Base-by-base conservation (phyloP, 2,329 filamentous ascomycete species). In the Alternaria longipes region DNA sequence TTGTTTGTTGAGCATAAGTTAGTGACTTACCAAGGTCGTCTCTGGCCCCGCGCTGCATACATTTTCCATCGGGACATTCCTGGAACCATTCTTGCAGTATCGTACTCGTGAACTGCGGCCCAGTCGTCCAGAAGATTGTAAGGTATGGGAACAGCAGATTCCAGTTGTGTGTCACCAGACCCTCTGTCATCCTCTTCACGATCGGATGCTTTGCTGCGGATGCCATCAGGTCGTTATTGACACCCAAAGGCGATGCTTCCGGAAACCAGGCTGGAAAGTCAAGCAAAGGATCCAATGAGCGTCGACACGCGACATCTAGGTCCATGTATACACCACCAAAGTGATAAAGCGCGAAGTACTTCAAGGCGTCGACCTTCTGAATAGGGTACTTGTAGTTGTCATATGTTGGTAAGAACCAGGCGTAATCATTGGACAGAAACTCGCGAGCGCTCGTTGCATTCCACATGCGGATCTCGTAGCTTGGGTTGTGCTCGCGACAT, bases 101-200 rank as follows among this genome's bases (percentile, higher is more conserved):
- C n/a, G 72, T 66, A 24, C 67, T 69, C 0, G 60, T 60, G 20
- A 74, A 76, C 20, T 73, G 70, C 6, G 73, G 74, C 3, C 73
- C 73, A 1, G 74, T 76, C 28, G 61, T 70, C 67, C 68, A 75
- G 49, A 74, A 74, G 11, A 76, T 70, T 0, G 73, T 75, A 8
- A 75, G 41, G 47, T 74, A 76, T 2, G 72, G 68, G 28, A 69
- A 73, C 6, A 68, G 8, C 30, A 68, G 54, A 32, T 70, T 67
- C 44, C 45, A 42, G 36, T 72, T 65, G n/a, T 70, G 60, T 3
- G 47, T 24, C 3, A 32, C 18, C 5, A 66, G 42, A 2, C 47
- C 49, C 16, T 44, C 49, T 2, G 68, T 62, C 71, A 74, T 74
- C 24, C 56, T 52, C 42, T 61, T 38, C 14, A 71, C 8, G 9